phyloP scores from a whole-genome alignment of 768 basidiomycete species.

The Agaricus subrufescens region DNA sequence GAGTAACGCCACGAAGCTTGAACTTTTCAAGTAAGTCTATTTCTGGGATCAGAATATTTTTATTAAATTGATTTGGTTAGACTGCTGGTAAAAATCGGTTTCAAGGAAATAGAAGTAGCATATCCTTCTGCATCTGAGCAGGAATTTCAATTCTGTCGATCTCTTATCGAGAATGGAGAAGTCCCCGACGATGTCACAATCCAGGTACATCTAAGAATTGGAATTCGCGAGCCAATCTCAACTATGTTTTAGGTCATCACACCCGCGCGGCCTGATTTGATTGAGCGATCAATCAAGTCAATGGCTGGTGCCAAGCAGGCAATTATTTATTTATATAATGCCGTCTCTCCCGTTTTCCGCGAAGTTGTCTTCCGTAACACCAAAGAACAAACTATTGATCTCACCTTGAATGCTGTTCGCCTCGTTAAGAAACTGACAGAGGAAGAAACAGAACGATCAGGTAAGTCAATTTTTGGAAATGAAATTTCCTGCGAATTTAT shows the following conservation, averaged over 20 bases:
- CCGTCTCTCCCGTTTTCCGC: conserved; percentile 89
- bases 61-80: conserved; percentile 29
- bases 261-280: conserved; percentile 91
- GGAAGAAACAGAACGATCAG: conserved; percentile 75
- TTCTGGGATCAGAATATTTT: conserved; percentile 78
- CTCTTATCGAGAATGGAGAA: conserved; percentile 76
- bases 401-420: conserved; percentile 83
- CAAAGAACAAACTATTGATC: conserved; percentile 83
- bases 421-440: conserved; percentile 80
- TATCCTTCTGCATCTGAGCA: conserved; percentile 97
- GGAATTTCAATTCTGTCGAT: conserved; percentile 89
- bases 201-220: conserved; percentile 54
- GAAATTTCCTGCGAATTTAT: background rate
- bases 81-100: conserved; percentile 79
- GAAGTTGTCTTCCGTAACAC: conserved; percentile 91
- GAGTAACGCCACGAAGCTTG: conserved; percentile 65
- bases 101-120: conserved; percentile 97
- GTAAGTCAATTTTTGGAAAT: conserved; percentile 81
- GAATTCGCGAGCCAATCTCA: conserved; percentile 13
- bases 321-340: conserved; percentile 99
- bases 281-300: conserved; percentile 82
- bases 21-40: conserved; percentile 37
- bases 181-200: conserved; percentile 94
- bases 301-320: conserved; percentile 85
- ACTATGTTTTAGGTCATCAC: conserved; percentile 74